Evolutionary conservation across 2,329 filamentous ascomycete species (phyloP).

Genomic region (Fusarium xyrophilum): DNA sequence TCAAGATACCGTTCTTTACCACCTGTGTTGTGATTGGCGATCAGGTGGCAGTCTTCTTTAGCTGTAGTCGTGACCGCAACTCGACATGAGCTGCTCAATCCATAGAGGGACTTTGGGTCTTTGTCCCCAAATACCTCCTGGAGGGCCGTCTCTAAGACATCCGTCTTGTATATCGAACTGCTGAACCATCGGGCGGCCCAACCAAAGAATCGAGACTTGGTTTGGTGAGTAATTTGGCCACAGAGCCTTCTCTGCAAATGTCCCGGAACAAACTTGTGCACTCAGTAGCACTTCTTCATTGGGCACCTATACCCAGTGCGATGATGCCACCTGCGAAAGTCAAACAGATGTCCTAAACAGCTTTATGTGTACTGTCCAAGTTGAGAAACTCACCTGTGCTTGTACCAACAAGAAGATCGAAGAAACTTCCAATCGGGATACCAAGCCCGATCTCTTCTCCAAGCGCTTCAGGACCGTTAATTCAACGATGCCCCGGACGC

Average conservation of each 20-base stretch:
- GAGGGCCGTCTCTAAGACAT: neutral
- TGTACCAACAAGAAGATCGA: neutral
- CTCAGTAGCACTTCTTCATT: neutral
- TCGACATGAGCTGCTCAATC: neutral
- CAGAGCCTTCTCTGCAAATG: neutral
- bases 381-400: neutral
- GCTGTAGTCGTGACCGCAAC: neutral
- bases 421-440: neutral
- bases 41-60: neutral
- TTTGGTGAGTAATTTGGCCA: neutral
- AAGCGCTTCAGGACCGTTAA: neutral
- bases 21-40: neutral
- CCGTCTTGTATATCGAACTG: neutral
- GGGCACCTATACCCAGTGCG: neutral
- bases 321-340: neutral
- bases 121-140: neutral
- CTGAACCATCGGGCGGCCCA: neutral
- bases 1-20: neutral
- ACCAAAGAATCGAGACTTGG: neutral
- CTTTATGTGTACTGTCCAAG: neutral
- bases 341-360: neutral
- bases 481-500: neutral
- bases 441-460: neutral
- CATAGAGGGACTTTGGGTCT: neutral
- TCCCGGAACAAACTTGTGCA: neutral